Evolutionary conservation across 495 filamentous ascomycete genomes (phyloP), one percentile per base, ranked within the genome.

Genomic region (Aspergillus homomorphus): DNA sequence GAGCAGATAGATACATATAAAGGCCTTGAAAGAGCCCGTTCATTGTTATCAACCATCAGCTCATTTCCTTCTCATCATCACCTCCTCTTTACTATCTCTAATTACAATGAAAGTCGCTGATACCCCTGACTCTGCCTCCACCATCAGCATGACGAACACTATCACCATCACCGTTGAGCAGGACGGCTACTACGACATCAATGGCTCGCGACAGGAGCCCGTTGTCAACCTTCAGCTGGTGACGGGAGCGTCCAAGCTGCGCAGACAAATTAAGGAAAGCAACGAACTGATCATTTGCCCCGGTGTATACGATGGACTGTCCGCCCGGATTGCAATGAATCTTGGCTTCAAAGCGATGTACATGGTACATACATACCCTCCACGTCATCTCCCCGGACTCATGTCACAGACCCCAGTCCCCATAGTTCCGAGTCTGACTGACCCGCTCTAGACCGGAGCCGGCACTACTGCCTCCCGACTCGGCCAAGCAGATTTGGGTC

Each of bases 301-400:
- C 4, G 87, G 87, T 14, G 84, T 89, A 0, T 88, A 88, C 57
- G 86, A 89, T 74, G 86, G 87, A 7, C 75, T 87, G 16, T 84
- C 82, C 8, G 84, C 87, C n/a, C 76, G 87, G 14, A 79, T 87
- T 54, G 85, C 85, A 1, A 76, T 88, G 50, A 66, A 77, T 16
- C 56, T 83, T 15, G 85, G 84, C 5, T 87, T 84, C 62, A 80
- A 88, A 50, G 78, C 73, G 18, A 63, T 89, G 50, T 88, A 89
- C 64, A 88, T 89, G 85, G 87, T 87, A 71, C 21, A 65, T 62
- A 26, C 44, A n/a, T 45, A 4, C 28, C 22, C 14, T 20, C 43
- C 4, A 24, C 1, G 3, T 15, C n/a, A 16, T 8, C 15, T 50
- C 20, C 12, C 38, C 9, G 24, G 23, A 46, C 46, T 23, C 2